phyloP scores from a whole-genome alignment of 2,329 filamentous ascomycete species.

The Ophidiomyces ophidiicola region DNA sequence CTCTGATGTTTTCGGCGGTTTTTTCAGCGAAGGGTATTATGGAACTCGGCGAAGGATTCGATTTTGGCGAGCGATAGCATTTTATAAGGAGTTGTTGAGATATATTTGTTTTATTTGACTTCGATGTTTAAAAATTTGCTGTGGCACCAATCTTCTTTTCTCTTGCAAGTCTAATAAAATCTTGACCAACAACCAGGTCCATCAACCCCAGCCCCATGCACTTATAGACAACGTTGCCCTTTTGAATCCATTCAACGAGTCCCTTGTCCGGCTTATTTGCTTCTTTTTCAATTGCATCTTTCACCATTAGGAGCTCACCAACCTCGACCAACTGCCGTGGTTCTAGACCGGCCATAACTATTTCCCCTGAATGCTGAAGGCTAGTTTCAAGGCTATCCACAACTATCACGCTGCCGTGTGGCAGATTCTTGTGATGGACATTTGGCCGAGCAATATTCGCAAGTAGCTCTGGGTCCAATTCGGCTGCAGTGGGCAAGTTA shows the following conservation, averaged over 20 bases:
- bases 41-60: too few relatives aligned
- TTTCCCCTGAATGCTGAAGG: constrained; percentile 71
- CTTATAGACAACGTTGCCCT: constrained; percentile 58
- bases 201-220: constrained; percentile 56
- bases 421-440: constrained; percentile 38
- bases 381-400: constrained; percentile 64
- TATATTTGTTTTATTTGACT: too few relatives aligned
- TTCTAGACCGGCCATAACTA: constrained; percentile 63
- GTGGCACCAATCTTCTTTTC: constrained; percentile 43
- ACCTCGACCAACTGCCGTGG: constrained; percentile 73
- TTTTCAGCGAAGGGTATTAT: too few relatives aligned
- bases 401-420: constrained; percentile 48
- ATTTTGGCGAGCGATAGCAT: too few relatives aligned
- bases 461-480: constrained; percentile 67
- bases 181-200: constrained; percentile 52
- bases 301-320: constrained; percentile 63
- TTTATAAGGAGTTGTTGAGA: too few relatives aligned
- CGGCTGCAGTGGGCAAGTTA: constrained; percentile 62
- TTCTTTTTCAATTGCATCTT: constrained; percentile 37
- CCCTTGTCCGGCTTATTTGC: constrained; percentile 30
- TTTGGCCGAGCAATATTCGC: constrained; percentile 44
- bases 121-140: constrained; percentile 31
- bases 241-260: constrained; percentile 48
- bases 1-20: too few relatives aligned
- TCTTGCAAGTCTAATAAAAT: constrained; percentile 46